Evolutionary conservation across 192 early-diverging fungal genomes (phyloP), one percentile per base, ranked within the genome.

Genomic region (Blastocladiella britannica): DNA sequence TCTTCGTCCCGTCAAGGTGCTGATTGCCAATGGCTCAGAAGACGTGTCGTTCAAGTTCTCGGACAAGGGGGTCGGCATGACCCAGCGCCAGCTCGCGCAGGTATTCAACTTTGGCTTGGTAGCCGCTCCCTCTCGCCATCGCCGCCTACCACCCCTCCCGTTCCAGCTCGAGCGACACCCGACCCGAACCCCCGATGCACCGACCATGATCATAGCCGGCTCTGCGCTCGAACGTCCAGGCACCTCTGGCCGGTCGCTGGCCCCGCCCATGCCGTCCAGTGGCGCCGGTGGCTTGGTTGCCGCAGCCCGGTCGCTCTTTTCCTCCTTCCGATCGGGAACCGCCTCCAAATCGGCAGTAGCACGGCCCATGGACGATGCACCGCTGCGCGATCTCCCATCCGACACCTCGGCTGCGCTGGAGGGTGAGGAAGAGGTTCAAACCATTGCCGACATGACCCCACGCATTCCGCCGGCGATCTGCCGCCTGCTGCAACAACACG

Each of bases 401-500:
- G n/a, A n/a, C n/a, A n/a, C n/a, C n/a, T n/a, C n/a, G n/a, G n/a
- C n/a, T n/a, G n/a, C n/a, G n/a, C n/a, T n/a, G n/a, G n/a, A n/a
- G n/a, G n/a, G n/a, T n/a, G n/a, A n/a, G n/a, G n/a, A n/a, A n/a
- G n/a, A n/a, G n/a, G n/a, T n/a, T n/a, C n/a, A n/a, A n/a, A 64
- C 67, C 24, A 69, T 62, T 57, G 53, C 60, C 0, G 55, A 64
- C 15, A 69, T 69, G 63, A 61, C 63, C 20, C 63, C 58, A 22
- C 22, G 59, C 15, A 47, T 22, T 0, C 61, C 57, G 29, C 58
- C 59, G 43, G 55, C 55, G 52, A 60, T 61, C 23, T 54, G 55
- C 22, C 64, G 64, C 26, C 25, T 64, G 37, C 47, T 67, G 26
- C 59, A 47, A 5, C 55, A 52, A 4, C 59, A 58, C 4, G 65